A percentile compares a stretch with the other conserved stretches of the same genome.
Conservation (phyloP, 805 yeast genomes). For the Blastobotrys muscicola region DNA sequence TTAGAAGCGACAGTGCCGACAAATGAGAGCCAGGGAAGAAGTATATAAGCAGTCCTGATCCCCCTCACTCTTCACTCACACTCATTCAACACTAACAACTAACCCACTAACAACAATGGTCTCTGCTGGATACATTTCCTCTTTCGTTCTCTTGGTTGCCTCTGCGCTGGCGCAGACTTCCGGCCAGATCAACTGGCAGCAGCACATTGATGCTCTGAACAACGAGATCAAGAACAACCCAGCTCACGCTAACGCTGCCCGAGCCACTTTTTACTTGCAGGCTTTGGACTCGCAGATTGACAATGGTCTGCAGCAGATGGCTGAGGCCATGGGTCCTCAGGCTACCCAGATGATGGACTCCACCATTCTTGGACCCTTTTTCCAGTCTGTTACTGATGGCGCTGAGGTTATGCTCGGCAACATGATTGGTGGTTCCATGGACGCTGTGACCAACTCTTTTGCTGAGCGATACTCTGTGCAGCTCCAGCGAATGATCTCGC, state of each 20-base stretch:
- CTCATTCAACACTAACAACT: no score
- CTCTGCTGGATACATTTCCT: no score
- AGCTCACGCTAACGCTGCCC: constrained; percentile 6
- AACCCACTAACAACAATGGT: no score
- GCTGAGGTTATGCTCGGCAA: constrained; percentile 21
- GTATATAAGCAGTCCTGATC: no score
- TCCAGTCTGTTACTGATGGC: constrained; percentile 12
- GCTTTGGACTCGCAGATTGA: constrained; percentile 25
- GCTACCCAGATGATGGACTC: no score
- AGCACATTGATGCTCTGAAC: background rate
- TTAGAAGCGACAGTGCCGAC: no score
- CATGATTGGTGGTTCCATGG: constrained; percentile 14
- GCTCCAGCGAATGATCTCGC: no score
- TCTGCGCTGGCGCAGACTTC: no score
- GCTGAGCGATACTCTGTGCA: no score
- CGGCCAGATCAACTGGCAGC: background rate
- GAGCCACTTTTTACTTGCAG: constrained; percentile 14
- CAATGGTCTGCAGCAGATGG: constrained; percentile 18
- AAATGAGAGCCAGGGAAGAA: no score
- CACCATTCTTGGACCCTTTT: constrained; percentile 7
- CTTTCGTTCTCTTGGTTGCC: no score
- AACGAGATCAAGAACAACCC: constrained; percentile 1
- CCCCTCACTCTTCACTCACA: no score
- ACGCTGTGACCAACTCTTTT: constrained; percentile 1
- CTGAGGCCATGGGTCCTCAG: constrained; percentile 11